Evolutionary conservation across 2,329 filamentous ascomycete species (phyloP), one percentile per base, ranked within the genome.

Genomic region (Didymella pinodella): DNA sequence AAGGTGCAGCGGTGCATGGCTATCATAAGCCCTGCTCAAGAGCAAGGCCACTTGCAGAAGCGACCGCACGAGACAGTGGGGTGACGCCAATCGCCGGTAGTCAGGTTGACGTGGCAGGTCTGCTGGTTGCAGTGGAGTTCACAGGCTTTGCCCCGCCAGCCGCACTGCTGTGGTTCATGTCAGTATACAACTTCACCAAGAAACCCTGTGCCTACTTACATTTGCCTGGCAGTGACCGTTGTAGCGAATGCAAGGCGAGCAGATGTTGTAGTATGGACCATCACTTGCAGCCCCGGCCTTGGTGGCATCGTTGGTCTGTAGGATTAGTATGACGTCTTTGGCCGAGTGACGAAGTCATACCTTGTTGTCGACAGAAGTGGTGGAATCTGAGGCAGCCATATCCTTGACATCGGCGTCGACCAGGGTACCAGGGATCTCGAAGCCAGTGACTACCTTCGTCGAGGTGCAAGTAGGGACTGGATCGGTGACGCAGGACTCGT

Each of bases 1-100:
- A 8, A 16, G 7, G 28, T 25, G 18, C 45, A 4, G 11, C 45
- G n/a, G 20, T 12, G 26, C 18, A 12, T n/a, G 1, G 4, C 4
- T 10, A 11, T 7, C 1, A 10, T 41, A 6, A 6, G 16, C 12
- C 7, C 22, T 29, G 25, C 38, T 49, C 22, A 49, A 7, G 28
- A 14, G n/a, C 31, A 49, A 26, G 46, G 38, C 46, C 46, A 49
- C n/a, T 49, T 29, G 53, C 53, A 55, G 38, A 29, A 28, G 29
- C 12, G 38, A 40, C 29, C 38, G 25, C 53, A 55, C 20, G 38
- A 36, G 26, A 55, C 38, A 22, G 31, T 55, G n/a, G 46, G 29
- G 10, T 49, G 36, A 18, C 36, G 53, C 14, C 43, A 12, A 14
- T 49, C 53, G 25, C 53, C 53, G 18, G 53, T 55, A 38, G 31